Evolutionary conservation across 2,329 filamentous ascomycete species (phyloP).

Genomic region (Fusarium setosum): DNA sequence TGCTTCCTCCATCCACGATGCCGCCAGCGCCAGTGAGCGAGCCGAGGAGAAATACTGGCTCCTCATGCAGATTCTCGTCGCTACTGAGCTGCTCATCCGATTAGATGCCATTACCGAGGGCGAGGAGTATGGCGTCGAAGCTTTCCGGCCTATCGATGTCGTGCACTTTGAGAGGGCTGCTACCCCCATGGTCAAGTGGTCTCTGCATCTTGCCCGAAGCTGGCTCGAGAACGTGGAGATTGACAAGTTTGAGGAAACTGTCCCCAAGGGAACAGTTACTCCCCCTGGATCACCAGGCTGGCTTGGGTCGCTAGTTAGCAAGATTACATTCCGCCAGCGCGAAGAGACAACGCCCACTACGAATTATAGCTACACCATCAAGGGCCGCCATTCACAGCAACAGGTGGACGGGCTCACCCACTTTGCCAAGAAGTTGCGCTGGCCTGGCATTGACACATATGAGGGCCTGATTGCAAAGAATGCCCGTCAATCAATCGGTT

Average conservation of each 20-base stretch:
- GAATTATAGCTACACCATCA: conserved; percentile 59
- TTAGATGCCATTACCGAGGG: conserved; percentile 72
- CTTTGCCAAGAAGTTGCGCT: conserved; percentile 71
- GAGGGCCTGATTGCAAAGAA: conserved; percentile 61
- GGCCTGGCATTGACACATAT: conserved; percentile 69
- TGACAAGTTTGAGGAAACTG: conserved; percentile 53
- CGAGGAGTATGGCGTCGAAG: conserved; percentile 64
- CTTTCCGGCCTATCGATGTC: conserved; percentile 66
- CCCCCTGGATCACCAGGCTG: conserved; percentile 50
- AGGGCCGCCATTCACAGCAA: conserved; percentile 65
- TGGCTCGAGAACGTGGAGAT: conserved; percentile 78
- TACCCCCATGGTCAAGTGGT: conserved; percentile 73
- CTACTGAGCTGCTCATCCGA: conserved; percentile 73
- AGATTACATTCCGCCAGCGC: conserved; percentile 59
- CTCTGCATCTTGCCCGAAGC: conserved; percentile 69
- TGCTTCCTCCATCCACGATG: conserved; percentile 62
- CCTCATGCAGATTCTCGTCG: conserved; percentile 72
- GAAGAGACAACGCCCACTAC: conserved; percentile 48
- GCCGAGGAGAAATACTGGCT: conserved; percentile 75
- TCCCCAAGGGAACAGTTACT: conserved; percentile 14
- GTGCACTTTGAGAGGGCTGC: conserved; percentile 71
- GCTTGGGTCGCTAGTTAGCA: conserved; percentile 69
- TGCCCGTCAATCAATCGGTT: conserved; percentile 53
- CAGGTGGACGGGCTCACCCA: conserved; percentile 72
- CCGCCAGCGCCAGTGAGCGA: conserved; percentile 60